phyloP scores from a whole-genome alignment of 768 basidiomycete species.

The Phylloporus sp. region DNA sequence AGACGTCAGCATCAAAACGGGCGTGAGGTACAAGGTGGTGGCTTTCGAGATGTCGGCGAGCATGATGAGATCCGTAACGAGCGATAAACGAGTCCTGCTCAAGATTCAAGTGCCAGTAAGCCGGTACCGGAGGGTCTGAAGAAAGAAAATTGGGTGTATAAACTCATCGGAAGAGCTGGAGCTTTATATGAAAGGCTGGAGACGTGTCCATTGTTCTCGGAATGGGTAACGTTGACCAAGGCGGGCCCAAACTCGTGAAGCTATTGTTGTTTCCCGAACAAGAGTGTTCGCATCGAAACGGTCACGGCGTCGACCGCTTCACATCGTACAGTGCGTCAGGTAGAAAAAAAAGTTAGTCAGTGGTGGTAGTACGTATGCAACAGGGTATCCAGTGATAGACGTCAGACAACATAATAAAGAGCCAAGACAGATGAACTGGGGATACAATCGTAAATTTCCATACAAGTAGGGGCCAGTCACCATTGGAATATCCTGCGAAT shows the following conservation, averaged over 20 bases:
- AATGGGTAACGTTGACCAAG: not conserved
- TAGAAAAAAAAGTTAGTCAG: slow-evolving; percentile 24
- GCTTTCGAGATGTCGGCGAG: slow-evolving; percentile 67
- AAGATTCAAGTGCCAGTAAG: slow-evolving; percentile 14
- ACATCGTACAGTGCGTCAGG: slow-evolving; percentile 27
- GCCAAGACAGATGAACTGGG: slow-evolving; percentile 21
- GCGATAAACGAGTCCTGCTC: slow-evolving; percentile 18
- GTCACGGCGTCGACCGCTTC: too few species aligned
- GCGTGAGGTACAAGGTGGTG: slow-evolving; percentile 62
- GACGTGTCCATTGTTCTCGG: slow-evolving; percentile 13
- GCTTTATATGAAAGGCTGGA: slow-evolving; percentile 15
- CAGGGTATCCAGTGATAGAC: slow-evolving; percentile 32
- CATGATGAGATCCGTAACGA: slow-evolving; percentile 37
- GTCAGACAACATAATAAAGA: slow-evolving; percentile 26
- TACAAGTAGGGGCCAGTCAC: slow-evolving; percentile 24
- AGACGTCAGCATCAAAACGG: slow-evolving; percentile 59
- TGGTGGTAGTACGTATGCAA: slow-evolving; percentile 34
- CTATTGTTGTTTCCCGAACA: too few species aligned
- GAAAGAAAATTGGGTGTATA: not conserved
- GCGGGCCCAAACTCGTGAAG: too few species aligned
- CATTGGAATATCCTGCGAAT: slow-evolving; percentile 50
- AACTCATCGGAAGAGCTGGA: slow-evolving; percentile 1
- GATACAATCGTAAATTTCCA: slow-evolving; percentile 27
- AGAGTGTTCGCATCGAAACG: too few species aligned
- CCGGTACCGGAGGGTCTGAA: slow-evolving; percentile 19